phyloP scores from a whole-genome alignment of 2,329 filamentous ascomycete genomes.

The Alternaria sp. region DNA sequence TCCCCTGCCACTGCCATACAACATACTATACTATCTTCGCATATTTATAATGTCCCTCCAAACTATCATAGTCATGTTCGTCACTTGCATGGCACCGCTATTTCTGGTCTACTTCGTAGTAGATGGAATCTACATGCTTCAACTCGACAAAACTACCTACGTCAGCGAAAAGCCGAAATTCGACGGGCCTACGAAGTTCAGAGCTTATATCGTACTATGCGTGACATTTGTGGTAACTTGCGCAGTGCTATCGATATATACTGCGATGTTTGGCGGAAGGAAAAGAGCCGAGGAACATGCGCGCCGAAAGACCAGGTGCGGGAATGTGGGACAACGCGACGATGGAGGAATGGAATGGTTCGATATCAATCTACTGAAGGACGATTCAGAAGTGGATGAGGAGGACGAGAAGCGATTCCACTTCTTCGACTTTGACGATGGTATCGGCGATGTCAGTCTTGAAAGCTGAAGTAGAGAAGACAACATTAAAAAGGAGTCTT shows the following conservation, averaged over 20 bases:
- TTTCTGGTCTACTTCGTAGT: neutral
- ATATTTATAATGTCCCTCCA: neutral
- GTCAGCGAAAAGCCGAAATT: no score
- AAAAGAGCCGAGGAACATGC: neutral
- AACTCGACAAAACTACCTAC: no score
- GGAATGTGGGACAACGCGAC: rapidly evolving
- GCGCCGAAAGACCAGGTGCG: rapidly evolving
- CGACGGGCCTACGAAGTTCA: no score
- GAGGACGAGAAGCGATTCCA: neutral
- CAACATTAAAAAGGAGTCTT: neutral
- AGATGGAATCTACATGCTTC: neutral
- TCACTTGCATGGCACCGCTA: neutral
- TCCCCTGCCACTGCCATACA: neutral
- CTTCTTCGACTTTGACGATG: neutral
- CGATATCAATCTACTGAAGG: neutral
- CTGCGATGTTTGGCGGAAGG: neutral
- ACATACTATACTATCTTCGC: rapidly evolving
- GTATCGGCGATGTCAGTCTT: neutral
- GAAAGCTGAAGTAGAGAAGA: neutral
- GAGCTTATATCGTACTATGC: no score
- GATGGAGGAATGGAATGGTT: neutral
- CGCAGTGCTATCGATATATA: no score
- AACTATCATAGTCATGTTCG: neutral
- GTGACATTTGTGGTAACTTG: no score
- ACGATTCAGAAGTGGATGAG: rapidly evolving